Evolutionary conservation across 1,284 basidiomycete species (phyloP).

Genomic region (Moniliophthora roreri): DNA sequence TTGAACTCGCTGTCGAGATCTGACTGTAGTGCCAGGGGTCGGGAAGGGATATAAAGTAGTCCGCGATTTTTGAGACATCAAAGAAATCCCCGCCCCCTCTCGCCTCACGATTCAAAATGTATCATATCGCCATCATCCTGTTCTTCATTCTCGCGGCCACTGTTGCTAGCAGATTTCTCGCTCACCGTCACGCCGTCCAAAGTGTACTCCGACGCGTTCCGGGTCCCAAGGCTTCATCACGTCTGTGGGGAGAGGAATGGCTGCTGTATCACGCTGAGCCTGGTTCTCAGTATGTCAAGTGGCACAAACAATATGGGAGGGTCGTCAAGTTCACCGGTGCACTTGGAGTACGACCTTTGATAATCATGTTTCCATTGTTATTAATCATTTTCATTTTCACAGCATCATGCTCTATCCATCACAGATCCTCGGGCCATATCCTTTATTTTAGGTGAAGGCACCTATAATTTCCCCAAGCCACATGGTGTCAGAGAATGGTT

Average conservation of each 20-base stretch:
- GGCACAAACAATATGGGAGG: slow-evolving; percentile 51
- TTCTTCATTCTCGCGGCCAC: slow-evolving; percentile 24
- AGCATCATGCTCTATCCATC: slow-evolving; percentile 57
- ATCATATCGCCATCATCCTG: not conserved
- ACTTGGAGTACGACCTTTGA: slow-evolving; percentile 46
- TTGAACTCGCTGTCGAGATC: too few species aligned
- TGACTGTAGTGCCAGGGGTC: too few species aligned
- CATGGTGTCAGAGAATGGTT: slow-evolving; percentile 61
- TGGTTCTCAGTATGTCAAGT: slow-evolving; percentile 46
- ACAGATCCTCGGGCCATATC: slow-evolving; percentile 51
- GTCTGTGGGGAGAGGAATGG: slow-evolving; percentile 61
- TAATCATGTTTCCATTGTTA: slow-evolving; percentile 2
- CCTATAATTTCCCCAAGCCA: slow-evolving; percentile 59
- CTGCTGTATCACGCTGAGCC: slow-evolving; percentile 46
- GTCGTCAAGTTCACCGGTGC: slow-evolving; percentile 54
- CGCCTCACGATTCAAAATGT: not conserved
- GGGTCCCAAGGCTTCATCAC: slow-evolving; percentile 44
- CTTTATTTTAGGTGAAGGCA: slow-evolving; percentile 49
- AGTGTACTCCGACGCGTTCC: slow-evolving; percentile 40
- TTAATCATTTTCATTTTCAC: slow-evolving; percentile 7
- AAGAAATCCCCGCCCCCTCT: not conserved
- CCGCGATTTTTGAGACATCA: not conserved
- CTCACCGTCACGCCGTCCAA: slow-evolving; percentile 28
- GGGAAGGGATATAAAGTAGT: slow-evolving; percentile 1
- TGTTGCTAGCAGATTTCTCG: slow-evolving; percentile 25